Evolutionary conservation across 116 monocot genomes (phyloP).

Genomic region (Cymodocea nodosa): DNA sequence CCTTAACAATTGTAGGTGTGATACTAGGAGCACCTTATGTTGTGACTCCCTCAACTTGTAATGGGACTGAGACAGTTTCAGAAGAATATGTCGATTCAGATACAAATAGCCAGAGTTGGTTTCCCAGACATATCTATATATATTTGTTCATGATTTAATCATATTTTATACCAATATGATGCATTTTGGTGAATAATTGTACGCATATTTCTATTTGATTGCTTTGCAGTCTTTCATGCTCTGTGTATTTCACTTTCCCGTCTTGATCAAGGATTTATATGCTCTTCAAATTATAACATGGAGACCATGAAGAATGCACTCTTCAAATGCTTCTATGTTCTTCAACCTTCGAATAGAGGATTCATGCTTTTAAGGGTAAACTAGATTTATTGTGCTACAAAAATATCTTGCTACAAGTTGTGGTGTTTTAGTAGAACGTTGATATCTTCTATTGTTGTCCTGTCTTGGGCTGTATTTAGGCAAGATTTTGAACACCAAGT

Average conservation of each 20-base stretch:
- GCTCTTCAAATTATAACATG: slow-evolving; percentile 63
- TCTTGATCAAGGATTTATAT: slow-evolving; percentile 70
- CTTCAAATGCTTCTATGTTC: slow-evolving; percentile 62
- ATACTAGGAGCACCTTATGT: slow-evolving; percentile 48
- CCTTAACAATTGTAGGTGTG: slow-evolving; percentile 26
- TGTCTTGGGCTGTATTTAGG: too few species aligned
- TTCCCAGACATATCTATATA: not conserved
- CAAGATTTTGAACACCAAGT: too few species aligned
- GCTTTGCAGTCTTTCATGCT: slow-evolving; percentile 56
- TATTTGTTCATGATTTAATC: too few species aligned
- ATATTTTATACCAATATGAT: not conserved
- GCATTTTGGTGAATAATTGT: not conserved
- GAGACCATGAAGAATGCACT: slow-evolving; percentile 50
- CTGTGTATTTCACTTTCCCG: slow-evolving; percentile 47
- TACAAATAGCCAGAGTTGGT: slow-evolving; percentile 36
- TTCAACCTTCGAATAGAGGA: slow-evolving; percentile 62
- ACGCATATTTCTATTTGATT: slow-evolving; percentile 9
- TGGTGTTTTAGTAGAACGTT: too few species aligned
- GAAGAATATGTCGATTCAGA: slow-evolving; percentile 38
- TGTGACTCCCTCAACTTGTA: slow-evolving; percentile 33
- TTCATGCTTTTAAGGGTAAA: slow-evolving; percentile 71
- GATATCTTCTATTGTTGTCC: too few species aligned
- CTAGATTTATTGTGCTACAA: too few species aligned
- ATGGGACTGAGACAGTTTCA: slow-evolving; percentile 32
- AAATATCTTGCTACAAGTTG: too few species aligned